phyloP scores from a whole-genome alignment of 352 stramenopile species.

The Pythium sp. region DNA sequence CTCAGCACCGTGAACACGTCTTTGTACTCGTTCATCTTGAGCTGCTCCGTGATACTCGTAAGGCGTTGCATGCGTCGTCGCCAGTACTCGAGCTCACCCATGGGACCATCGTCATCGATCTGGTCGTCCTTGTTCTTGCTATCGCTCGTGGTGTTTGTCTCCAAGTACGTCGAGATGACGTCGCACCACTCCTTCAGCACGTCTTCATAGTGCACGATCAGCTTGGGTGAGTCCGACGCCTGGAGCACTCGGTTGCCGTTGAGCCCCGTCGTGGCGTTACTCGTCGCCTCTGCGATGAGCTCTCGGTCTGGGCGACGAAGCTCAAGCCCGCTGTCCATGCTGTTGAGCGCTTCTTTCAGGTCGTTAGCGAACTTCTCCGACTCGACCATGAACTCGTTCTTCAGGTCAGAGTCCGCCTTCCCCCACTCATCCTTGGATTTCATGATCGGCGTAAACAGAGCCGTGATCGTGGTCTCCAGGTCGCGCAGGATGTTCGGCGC shows the following conservation, averaged over 20 bases:
- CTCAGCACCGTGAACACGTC: constrained; percentile 93
- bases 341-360: constrained; percentile 94
- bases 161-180: constrained; percentile 93
- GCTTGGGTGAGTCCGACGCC: constrained; percentile 81
- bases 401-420: constrained; percentile 91
- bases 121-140: constrained; percentile 60
- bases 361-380: constrained; percentile 94
- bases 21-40: constrained; percentile 97
- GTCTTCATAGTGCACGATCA: constrained; percentile 93
- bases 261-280: constrained; percentile 30
- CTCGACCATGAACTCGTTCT: constrained; percentile 92
- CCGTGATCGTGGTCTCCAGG: constrained; percentile 75
- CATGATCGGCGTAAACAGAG: constrained; percentile 90
- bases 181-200: constrained; percentile 97
- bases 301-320: constrained; percentile 86
- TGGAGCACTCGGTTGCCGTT: constrained; percentile 62
- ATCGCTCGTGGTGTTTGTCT: constrained; percentile 80
- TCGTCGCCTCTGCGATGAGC: constrained; percentile 56
- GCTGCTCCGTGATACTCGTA: constrained; percentile 98
- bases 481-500: constrained; percentile 80
- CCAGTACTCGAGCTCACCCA: constrained; percentile 98
- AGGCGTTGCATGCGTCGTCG: constrained; percentile 95
- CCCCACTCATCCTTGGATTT: constrained; percentile 95
- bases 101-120: constrained; percentile 90
- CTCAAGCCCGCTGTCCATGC: constrained; percentile 94